Base-by-base conservation (phyloP, 306 rosid species). In the Bauhinia variegata region DNA sequence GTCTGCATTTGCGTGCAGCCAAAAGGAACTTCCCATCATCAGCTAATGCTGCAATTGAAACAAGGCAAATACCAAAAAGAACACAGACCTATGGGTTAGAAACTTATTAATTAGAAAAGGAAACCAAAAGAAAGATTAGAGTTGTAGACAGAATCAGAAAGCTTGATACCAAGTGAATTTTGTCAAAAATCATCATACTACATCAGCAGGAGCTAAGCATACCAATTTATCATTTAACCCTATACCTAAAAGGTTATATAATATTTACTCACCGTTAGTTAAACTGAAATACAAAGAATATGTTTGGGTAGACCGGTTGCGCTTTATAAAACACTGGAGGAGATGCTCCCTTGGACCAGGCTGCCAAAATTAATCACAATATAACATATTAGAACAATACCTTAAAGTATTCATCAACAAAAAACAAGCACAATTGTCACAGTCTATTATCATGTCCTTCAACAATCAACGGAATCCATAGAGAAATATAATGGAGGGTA, bases 21-120 rank as follows among this genome's bases (percentile, higher is more conserved):
- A 95, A 87, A 82, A 95, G 92, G 78, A 95, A 95, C 81, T 95
- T 95, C 43, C 99, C 99, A 11, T 86, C 91, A 37, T 91, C 99
- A 60, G 75, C 60, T 74, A 84, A 67, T 3, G 96, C 97, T 88
- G 83, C 43, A 59, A 74, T 41, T 46, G 54, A 53, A 65, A 39
- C 54, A 39, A 64, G 31, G 52, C 57, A 73, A 59, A 48, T 15
- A 39, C 51, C 11, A 18, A 70, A 65, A 59, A 54, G 59, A 17
- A 43, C 48, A 37, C 28, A 7, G 17, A 9, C 17, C 5, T 43
- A 70, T n/a, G 34, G 46, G 57, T 44, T 53, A 57, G 65, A 68
- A 78, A 5, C 55, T 37, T 37, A 39, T 48, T 17, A 67, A 38
- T 34, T 48, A 59, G 51, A 63, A 78, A 78, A 15, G 31, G 59